These are phyloP conservation scores for Adenanthera pavonina DNA, from an alignment of 306 rosid genomes.

Conservation along the genomic window DNA sequence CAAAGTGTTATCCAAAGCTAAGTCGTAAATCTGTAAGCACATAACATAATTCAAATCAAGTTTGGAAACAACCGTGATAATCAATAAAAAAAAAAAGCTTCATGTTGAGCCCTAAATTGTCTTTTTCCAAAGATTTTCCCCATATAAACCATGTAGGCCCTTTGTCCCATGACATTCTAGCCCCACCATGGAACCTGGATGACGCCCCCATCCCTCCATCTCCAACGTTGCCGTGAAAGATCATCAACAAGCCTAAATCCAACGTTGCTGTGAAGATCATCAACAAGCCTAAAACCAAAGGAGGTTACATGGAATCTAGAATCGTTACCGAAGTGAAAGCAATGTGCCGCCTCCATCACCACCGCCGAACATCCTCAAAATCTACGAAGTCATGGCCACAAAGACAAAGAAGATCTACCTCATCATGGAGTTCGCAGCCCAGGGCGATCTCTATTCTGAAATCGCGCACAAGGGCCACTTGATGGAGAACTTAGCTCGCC, in stretches of 20 bases:
- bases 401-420: slow-evolving; percentile 84
- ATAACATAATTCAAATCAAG: no score
- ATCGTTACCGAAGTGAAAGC: slow-evolving; percentile 76
- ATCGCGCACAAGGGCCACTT: slow-evolving; percentile 51
- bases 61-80: no score
- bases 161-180: no score
- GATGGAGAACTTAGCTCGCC: slow-evolving; percentile 58
- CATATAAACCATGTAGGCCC: no score
- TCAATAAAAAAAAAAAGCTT: no score
- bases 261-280: slow-evolving; percentile 79
- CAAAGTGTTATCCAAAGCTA: no score
- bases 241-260: neutral
- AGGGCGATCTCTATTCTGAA: slow-evolving; percentile 69
- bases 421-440: slow-evolving; percentile 76
- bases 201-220: no score
- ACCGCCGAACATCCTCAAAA: slow-evolving; percentile 71
- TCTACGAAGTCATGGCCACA: slow-evolving; percentile 83
- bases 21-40: neutral
- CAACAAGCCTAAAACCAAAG: slow-evolving; percentile 63
- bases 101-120: no score
- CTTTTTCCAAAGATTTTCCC: no score
- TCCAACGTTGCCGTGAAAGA: no score
- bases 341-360: slow-evolving; percentile 85
- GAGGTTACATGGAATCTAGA: slow-evolving; percentile 65
- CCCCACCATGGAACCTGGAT: no score